Evolutionary conservation across 1,284 basidiomycete species (phyloP).

Genomic region (Bondarzewia mesenterica): DNA sequence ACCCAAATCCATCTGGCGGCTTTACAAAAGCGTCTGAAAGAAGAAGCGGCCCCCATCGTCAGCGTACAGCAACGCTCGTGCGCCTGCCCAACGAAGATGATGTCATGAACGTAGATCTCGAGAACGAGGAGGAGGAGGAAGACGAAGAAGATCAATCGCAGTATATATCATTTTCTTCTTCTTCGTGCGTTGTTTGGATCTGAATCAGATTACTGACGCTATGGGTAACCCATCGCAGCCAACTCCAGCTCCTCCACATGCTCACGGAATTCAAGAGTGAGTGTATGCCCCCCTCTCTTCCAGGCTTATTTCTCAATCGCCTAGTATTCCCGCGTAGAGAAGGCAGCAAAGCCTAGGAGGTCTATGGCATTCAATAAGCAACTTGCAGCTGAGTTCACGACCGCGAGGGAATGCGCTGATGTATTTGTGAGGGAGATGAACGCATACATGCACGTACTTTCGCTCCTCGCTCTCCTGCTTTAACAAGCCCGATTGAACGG

Average conservation of each 20-base stretch:
- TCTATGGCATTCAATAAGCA: background rate
- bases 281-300: background rate
- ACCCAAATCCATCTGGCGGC: background rate
- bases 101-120: background rate
- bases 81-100: background rate
- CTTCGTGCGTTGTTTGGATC: background rate
- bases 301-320: background rate
- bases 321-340: background rate
- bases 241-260: background rate
- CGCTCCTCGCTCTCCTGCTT: background rate
- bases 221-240: no score
- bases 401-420: slow-evolving; percentile 7
- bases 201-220: no score
- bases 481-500: no score
- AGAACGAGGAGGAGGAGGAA: background rate
- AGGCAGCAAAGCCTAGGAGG: background rate
- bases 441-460: slow-evolving; percentile 12
- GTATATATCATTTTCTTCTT: background rate
- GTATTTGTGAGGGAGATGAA: slow-evolving; percentile 9
- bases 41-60: background rate
- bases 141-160: background rate
- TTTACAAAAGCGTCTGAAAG: background rate
- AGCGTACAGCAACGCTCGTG: background rate
- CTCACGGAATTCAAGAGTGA: background rate
- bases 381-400: background rate